Evolutionary conservation across 2,329 filamentous ascomycete genomes (phyloP), one percentile per base, ranked within the genome.

Genomic region (Fusarium redolens): DNA sequence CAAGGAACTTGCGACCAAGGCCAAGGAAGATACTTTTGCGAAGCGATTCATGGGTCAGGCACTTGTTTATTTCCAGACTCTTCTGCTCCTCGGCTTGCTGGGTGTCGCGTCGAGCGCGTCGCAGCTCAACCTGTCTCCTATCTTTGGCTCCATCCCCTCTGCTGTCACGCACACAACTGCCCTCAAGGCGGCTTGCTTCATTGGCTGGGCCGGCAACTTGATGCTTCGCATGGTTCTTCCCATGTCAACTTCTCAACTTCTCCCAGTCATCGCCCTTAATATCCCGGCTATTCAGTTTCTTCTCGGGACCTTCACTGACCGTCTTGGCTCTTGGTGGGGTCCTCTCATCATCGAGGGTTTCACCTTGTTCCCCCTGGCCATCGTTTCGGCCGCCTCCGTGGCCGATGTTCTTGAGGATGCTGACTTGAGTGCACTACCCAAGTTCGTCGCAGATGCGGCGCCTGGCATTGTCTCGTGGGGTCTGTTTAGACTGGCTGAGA

Each of bases 131-230:
- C 86, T 98, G 38, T 93, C 94, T 25, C 96, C 96, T 4, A 92
- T 97, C 15, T 98, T 97, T 82, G 96, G 96, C 58, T 91, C 92
- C 20, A 93, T 97, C 41, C 93, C 96, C 3, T 86, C 94, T 2
- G 88, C 89, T 3, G 85, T 92, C 73, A 92, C 92, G 81, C 96
- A 98, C 80, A 83, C 86, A 57, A 88, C 89, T 78, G 87, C 91
- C 68, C 84, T 94, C 70, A 90, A 90, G 75, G 84, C 88, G 7
- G 91, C 90, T 33, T 90, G 91, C 68, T 91, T 95, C 69, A 81
- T 91, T 20, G 94, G 94, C 38, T 93, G 93, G 88, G 87, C 93
- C 13, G 86, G 88, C 31, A 93, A 93, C 78, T 79, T 91, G 52
- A 83, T 86, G 17, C 78, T 93, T 25, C 72, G 77, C 6, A 73